Evolutionary conservation across 805 yeast species (phyloP).

Genomic region (Saccharomycopsis sp.): DNA sequence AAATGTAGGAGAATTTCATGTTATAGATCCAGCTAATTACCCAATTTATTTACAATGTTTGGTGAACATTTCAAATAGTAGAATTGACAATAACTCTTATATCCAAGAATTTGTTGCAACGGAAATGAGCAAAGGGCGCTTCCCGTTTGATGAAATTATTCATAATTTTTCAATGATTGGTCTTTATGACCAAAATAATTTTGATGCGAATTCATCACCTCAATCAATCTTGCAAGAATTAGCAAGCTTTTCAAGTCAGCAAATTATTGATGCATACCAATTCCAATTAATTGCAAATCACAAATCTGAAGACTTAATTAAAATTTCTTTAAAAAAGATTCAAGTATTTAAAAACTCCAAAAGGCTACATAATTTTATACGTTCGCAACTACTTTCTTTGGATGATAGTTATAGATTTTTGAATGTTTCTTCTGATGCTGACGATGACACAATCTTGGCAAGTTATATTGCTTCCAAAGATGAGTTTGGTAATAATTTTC

Average conservation of each 20-base stretch:
- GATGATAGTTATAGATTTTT: conserved; percentile 41
- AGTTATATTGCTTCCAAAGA: conserved; percentile 58
- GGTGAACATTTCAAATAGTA: conserved; percentile 38
- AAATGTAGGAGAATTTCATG: no score
- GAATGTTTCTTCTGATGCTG: conserved; percentile 41
- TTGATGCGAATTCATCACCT: no score
- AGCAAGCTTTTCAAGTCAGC: no score
- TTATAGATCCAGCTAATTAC: conserved; percentile 33
- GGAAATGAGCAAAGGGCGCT: conserved; percentile 39
- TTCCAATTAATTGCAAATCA: conserved; percentile 10
- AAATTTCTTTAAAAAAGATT: conserved; percentile 31
- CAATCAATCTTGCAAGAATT: no score
- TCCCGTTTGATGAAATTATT: conserved; percentile 41
- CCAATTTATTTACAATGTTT: conserved; percentile 54
- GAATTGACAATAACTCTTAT: no score
- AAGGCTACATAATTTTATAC: conserved; percentile 28
- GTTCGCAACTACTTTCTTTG: conserved; percentile 37
- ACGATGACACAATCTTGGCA: conserved; percentile 64
- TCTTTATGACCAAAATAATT: no score
- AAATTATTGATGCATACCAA: conserved; percentile 26
- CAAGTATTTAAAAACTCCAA: conserved; percentile 30
- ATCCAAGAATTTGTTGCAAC: conserved; percentile 35
- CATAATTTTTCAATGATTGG: no score
- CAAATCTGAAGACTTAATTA: conserved; percentile 22
- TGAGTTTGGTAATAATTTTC: conserved; percentile 27